Evolutionary conservation across 257 asterid species (phyloP).

Genomic region (Scutellaria minor): DNA sequence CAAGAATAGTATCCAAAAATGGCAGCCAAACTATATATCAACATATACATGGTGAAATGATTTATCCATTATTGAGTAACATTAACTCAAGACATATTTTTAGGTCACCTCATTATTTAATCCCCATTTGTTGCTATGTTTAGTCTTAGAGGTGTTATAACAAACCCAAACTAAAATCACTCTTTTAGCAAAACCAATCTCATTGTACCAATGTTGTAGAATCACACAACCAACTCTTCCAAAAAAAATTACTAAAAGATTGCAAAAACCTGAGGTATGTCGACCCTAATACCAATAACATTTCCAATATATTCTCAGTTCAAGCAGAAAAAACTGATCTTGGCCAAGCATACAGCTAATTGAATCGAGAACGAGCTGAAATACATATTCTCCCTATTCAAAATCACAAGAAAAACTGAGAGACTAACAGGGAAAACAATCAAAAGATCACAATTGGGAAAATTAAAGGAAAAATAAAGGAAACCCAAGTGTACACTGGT

Average conservation of each 20-base stretch:
- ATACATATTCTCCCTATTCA: constrained; percentile 9
- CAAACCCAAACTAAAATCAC: constrained; percentile 2
- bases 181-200: not conserved
- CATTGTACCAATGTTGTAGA: constrained; percentile 13
- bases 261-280: not conserved
- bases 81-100: not conserved
- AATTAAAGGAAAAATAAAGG: not conserved
- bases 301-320: constrained; percentile 13
- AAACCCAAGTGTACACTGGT: constrained; percentile 61
- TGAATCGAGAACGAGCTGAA: constrained; percentile 5
- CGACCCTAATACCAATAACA: not conserved
- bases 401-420: constrained; percentile 15
- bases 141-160: not conserved
- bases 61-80: not conserved
- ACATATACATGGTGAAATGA: not conserved
- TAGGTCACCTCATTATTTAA: not conserved
- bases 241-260: not conserved
- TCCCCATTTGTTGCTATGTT: not conserved
- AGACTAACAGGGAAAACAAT: not conserved
- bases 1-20: not conserved
- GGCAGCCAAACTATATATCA: not conserved
- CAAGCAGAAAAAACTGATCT: constrained; percentile 15
- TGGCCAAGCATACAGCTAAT: constrained; percentile 1
- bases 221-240: not conserved
- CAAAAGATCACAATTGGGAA: not conserved